Evolutionary conservation across 495 filamentous ascomycete species (phyloP), one percentile per base, ranked within the genome.

Genomic region (Talaromyces ruber): DNA sequence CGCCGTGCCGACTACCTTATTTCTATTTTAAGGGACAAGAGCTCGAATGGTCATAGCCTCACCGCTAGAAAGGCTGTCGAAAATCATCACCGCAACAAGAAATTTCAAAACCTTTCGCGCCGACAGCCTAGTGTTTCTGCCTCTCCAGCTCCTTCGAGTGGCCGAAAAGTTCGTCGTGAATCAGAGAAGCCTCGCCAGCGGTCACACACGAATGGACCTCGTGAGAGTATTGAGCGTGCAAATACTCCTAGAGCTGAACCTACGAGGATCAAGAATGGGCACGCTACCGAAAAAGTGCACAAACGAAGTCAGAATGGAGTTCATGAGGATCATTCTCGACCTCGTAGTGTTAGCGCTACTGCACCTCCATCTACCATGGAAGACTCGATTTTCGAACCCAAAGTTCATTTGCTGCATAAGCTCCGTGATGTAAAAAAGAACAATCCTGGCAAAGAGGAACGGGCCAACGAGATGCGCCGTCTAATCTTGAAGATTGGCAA

Each of bases 1-100:
- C 90, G 94, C 21, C 88, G 94, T 57, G 91, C 93, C 4, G 93
- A 98, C 70, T 98, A 98, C 68, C 83, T 99, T 25, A 80, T 98
- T 52, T 93, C 90, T 34, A 91, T 98, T 11, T 79, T 99, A 50
- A 88, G 91, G 65, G 89, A 88, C 66, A 92, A 77, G 81, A 86
- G 71, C 70, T 91, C 74, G 80, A 86, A 71, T 73, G 89, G 76
- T 71, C 86, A 76, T 70, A 88, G 74, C 65, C 67, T 76, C 24
- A 86, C 81, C 32, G 89, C 88, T n/a, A 90, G 88, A 70, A 84
- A 85, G 68, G 87, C 87, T 2, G 85, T 93, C n/a, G 90, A 92
- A 64, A 94, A 93, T 61, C 91, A 94, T 66, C 90, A 94, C 70
- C 86, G 91, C 32, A 93, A 92, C 74, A 91, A 90, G 70, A 90